Conservation (phyloP, 768 basidiomycete species). For the Rhodotorula paludigena region DNA sequence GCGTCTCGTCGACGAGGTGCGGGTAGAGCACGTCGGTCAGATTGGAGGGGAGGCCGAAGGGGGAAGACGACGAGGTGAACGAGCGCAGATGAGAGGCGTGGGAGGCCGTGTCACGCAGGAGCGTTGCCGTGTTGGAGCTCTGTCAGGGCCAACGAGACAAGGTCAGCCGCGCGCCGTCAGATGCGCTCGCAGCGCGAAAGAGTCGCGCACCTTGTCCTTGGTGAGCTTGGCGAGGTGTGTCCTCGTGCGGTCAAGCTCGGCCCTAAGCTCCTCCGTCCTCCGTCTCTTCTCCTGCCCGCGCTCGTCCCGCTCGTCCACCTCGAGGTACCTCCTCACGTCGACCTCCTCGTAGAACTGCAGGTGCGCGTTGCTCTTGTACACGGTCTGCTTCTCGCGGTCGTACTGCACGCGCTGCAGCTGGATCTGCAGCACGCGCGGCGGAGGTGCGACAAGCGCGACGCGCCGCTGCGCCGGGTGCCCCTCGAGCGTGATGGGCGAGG, state of each 20-base stretch:
- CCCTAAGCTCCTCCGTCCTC: conserved; percentile 65
- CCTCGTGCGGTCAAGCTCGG: conserved; percentile 60
- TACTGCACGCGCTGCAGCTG: conserved; percentile 95
- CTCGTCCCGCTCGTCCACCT: conserved; percentile 50
- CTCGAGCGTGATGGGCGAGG: conserved; percentile 69
- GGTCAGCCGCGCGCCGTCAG: not conserved
- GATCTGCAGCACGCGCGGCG: conserved; percentile 86
- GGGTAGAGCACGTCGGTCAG: not conserved
- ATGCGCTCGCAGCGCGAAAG: not conserved
- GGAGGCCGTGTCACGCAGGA: not conserved
- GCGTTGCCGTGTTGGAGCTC: not conserved
- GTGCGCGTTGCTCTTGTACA: conserved; percentile 94
- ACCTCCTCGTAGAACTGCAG: conserved; percentile 83
- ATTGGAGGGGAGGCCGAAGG: not conserved
- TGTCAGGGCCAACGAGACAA: not conserved
- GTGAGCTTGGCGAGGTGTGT: conserved; percentile 51
- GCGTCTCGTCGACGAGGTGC: not conserved
- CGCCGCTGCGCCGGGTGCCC: conserved; percentile 84
- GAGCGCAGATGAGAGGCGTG: not conserved
- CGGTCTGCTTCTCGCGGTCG: conserved; percentile 81
- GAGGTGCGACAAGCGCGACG: conserved; percentile 67
- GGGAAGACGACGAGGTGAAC: no score
- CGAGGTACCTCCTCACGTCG: conserved; percentile 82
- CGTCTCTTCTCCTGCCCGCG: conserved; percentile 65
- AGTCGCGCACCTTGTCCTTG: conserved; percentile 14